Base-by-base conservation (phyloP, 2,329 filamentous ascomycete genomes). In the Chaetothyriales sp. region DNA sequence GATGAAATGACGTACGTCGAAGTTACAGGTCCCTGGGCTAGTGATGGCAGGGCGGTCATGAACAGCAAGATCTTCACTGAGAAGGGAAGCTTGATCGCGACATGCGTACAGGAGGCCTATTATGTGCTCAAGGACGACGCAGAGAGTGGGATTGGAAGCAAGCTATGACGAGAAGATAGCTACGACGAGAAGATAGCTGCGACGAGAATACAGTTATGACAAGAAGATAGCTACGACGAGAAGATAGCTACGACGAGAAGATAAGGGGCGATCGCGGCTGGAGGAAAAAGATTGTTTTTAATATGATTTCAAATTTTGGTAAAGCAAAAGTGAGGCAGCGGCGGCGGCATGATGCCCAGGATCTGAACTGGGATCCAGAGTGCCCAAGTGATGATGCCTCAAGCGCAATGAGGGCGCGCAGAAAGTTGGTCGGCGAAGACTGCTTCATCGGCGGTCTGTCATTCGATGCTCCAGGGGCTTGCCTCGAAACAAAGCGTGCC, bases 1-100 rank as follows among this genome's bases (percentile, higher is more conserved):
- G 58, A 61, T 28, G 56, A 61, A 22, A 44, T 59, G 40, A 43
- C 53, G 19, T 61, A 61, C 33, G 52, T 58, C 43, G 57, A 61
- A 43, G 55, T 51, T 10, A 53, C 54, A 13, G 53, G 56, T 2
- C 54, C 58, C 7, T 61, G 58, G 58, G 56, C 57, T 9, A 57
- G 53, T 22, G 57, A 59, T 47, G 58, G 57, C 18, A 49, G 58
- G 19, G 58, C 55, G 1, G 53, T 61, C 54, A 54, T 59, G 9
- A 52, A 56, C 46, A 53, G 56, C 4, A 53, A 49, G 29, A 59
- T 61, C 10, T 61, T 56, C 47, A 57, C 50, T 25, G 46, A 56
- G 4, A 46, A 55, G 19, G 57, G 56, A 1, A 4, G 55, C 29
- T 20, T 61, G 50, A 57, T 59, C 33, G 58, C 58, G 8, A 58